Conservation (phyloP, 768 basidiomycete genomes). For the Hygrocybe coccinea region DNA sequence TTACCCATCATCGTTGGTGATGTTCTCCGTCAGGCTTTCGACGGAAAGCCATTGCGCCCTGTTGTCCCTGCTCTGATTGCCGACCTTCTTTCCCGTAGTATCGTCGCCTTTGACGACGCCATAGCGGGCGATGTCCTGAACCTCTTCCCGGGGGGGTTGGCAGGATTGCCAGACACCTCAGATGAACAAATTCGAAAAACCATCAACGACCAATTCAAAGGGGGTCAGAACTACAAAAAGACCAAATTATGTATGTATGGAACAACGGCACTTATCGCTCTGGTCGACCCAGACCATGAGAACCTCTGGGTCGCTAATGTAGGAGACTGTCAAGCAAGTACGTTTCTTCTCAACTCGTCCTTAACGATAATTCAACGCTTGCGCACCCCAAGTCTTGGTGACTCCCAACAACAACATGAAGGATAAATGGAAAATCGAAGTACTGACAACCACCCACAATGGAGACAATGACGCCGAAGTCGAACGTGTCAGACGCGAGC, state of each 20-base stretch:
- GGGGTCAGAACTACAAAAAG: constrained; percentile 58
- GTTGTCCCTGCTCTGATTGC: constrained; percentile 49
- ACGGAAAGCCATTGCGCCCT: constrained; percentile 32
- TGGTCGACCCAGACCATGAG: constrained; percentile 63
- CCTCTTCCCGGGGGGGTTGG: constrained; percentile 53
- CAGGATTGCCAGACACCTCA: constrained; percentile 46
- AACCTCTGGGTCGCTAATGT: constrained; percentile 78
- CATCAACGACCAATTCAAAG: constrained; percentile 59
- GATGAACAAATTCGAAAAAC: constrained; percentile 53
- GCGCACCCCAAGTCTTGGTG: constrained; percentile 41
- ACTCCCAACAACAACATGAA: constrained; percentile 41
- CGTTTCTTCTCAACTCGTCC: constrained; percentile 22
- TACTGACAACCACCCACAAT: constrained; percentile 65
- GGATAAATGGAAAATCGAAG: constrained; percentile 53
- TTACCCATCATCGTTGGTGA: constrained; percentile 63
- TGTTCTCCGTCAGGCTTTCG: constrained; percentile 45
- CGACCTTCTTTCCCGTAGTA: constrained; percentile 52
- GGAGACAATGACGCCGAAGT: constrained; percentile 65
- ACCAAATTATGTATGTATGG: constrained; percentile 74
- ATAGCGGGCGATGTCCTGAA: constrained; percentile 63
- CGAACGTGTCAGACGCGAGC: constrained; percentile 55
- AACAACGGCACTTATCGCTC: constrained; percentile 68
- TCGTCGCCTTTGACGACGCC: constrained; percentile 59
- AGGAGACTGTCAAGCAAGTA: constrained; percentile 76
- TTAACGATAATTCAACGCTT: constrained; percentile 2